Evolutionary conservation across 2,329 filamentous ascomycete genomes (phyloP), one percentile per base, ranked within the genome.

Genomic region (Cladosporium sp.): DNA sequence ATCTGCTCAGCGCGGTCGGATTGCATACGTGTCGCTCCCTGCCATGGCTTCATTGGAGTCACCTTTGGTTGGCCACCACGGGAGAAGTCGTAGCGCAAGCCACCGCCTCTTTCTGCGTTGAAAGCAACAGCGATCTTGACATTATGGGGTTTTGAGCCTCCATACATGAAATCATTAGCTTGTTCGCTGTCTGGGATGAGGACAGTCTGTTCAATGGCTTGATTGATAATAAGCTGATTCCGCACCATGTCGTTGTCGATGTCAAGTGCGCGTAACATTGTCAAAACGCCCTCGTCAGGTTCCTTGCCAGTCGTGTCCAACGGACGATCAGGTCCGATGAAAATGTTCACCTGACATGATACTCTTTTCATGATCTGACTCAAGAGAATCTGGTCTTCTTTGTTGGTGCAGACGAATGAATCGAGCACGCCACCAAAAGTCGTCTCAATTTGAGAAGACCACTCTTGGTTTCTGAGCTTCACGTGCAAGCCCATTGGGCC

Each of bases 401-500:
- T 90, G 71, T 79, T 90, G 5, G 84, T 86, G 40, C 97, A 92
- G 51, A 96, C 83, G 68, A 97, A 99, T 1, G 83, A 85, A 61
- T 85, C 88, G 32, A 97, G 76, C 0, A 76, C 78, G 3, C 72
- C 73, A n/a, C 90, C 90, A 45, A 96, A 80, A 1, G 83, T 83
- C 61, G 82, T 88, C 70, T 99, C 94, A 13, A 99, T 73, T 42
- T 96, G 85, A 0, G 83, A 82, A 1, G 87, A 88, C 94, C 94
- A 99, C 65, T 90, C 81, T 1, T 90, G 88, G 63, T 93, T 86
- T 35, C 85, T 76, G 22, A 99, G 77, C 63, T 85, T 86, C 52
- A 99, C 80, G 66, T 94, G 83, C 22, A 85, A 78, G 28, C 92
- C 94, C 13, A 97, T 78, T 0, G 94, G 94, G 0, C 94, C 94